Evolutionary conservation across 2,329 filamentous ascomycete species (phyloP).

Genomic region (Fusarium sp.): DNA sequence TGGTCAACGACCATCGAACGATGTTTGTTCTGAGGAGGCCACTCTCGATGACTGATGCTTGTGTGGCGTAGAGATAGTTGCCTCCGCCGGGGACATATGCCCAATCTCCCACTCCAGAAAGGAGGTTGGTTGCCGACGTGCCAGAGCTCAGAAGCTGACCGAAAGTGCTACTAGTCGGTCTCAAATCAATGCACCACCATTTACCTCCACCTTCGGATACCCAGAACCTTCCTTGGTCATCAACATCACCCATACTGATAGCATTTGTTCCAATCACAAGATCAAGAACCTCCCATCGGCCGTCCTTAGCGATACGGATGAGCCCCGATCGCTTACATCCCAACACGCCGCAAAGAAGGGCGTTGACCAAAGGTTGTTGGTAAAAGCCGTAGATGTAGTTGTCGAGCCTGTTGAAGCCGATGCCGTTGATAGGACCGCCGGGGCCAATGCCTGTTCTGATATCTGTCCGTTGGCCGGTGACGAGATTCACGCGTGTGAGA

Average conservation of each 20-base stretch:
- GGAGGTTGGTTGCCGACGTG: neutral
- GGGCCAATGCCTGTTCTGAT: conserved; percentile 7
- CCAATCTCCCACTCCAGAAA: conserved; percentile 20
- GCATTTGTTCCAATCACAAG: neutral
- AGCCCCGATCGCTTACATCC: conserved; percentile 7
- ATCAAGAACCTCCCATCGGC: neutral
- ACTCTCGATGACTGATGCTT: neutral
- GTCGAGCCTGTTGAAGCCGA: conserved; percentile 38
- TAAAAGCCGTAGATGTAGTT: conserved; percentile 39
- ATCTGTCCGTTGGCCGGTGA: neutral
- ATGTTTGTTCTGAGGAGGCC: conserved; percentile 16
- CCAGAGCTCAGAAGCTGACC: neutral
- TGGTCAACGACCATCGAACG: neutral
- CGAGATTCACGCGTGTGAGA: conserved; percentile 20
- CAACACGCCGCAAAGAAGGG: neutral
- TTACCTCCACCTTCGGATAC: neutral
- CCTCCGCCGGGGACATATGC: conserved; percentile 30
- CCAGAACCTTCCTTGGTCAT: conserved; percentile 22
- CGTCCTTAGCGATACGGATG: conserved; percentile 30
- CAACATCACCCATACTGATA: conserved; percentile 32
- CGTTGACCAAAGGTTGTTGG: neutral
- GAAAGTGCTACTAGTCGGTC: neutral
- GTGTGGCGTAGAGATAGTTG: conserved; percentile 27
- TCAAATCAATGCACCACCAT: conserved; percentile 31
- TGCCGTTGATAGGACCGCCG: conserved; percentile 15